Percentiles rank a stretch among this genome's conserved stretches.
phyloP scores from a whole-genome alignment of 495 filamentous ascomycete species.

The Hypoxylon trugodes region DNA sequence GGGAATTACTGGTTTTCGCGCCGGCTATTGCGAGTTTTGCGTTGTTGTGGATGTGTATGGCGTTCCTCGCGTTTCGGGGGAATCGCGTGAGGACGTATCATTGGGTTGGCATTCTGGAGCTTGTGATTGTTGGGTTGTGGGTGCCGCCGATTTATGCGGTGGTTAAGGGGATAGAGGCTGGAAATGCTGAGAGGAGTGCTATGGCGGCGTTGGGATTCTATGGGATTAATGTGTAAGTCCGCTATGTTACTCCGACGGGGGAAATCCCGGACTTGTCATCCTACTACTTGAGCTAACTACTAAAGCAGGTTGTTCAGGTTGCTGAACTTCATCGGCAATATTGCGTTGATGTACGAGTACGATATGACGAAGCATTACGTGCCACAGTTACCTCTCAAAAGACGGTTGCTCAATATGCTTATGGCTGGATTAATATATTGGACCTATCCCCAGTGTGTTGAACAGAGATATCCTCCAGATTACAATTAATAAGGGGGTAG shows the following conservation, averaged over 20 bases:
- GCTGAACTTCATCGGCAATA: constrained; percentile 2
- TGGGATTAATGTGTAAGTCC: background rate
- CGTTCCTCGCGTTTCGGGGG: background rate
- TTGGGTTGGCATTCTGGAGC: background rate
- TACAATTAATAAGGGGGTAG: background rate
- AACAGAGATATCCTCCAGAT: background rate
- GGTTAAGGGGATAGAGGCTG: background rate
- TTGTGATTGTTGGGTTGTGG: constrained; percentile 1
- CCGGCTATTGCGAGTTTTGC: background rate
- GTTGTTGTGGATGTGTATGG: background rate
- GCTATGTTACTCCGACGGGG: too few species aligned
- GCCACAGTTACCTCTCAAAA: background rate
- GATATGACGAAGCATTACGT: constrained; percentile 7
- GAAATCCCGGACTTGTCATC: too few species aligned
- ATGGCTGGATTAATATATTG: constrained; percentile 1
- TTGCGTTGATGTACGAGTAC: background rate
- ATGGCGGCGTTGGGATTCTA: background rate
- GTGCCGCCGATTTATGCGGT: background rate
- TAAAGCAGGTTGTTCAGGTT: background rate
- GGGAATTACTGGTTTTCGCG: background rate
- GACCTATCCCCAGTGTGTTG: background rate
- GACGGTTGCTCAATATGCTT: background rate
- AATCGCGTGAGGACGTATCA: background rate
- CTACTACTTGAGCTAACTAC: background rate
- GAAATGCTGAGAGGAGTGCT: background rate